phyloP scores from a whole-genome alignment of 306 rosid genomes.

The Cucurbita ficifolia region DNA sequence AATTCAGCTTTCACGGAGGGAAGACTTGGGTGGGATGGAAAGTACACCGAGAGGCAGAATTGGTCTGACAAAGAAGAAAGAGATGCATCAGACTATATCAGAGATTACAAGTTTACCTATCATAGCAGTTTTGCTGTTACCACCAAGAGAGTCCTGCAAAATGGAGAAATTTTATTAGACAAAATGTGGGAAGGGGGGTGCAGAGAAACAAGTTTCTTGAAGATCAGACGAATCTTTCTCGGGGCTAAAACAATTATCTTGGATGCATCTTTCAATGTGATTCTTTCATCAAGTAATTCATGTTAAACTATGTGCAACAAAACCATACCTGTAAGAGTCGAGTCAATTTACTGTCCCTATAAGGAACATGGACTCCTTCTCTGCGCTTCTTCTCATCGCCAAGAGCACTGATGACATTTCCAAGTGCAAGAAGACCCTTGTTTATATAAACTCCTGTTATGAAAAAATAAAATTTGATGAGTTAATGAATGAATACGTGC shows the following conservation, averaged over 20 bases:
- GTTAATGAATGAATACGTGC: not conserved
- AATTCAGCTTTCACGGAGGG: not conserved
- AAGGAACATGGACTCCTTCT: constrained; percentile 94
- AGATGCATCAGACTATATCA: not conserved
- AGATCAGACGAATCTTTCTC: not conserved
- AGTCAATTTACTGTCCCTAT: constrained; percentile 95
- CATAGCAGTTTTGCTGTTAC: constrained; percentile 98
- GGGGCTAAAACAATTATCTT: not conserved
- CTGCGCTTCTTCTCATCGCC: constrained; percentile 99
- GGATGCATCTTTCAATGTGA: not conserved
- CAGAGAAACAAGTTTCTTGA: not conserved
- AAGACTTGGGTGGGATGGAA: not conserved
- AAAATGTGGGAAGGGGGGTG: not conserved
- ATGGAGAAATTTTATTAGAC: not conserved
- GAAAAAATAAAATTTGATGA: constrained; percentile 14
- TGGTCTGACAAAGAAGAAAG: not conserved
- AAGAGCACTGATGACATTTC: constrained; percentile 98
- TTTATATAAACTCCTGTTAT: constrained; percentile 90
- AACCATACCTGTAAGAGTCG: constrained; percentile 86
- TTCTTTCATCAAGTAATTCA: not conserved
- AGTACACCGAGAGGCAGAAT: not conserved
- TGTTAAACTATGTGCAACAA: not conserved
- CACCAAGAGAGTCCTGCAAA: constrained; percentile 98
- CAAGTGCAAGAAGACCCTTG: constrained; percentile 98
- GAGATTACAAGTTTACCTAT: constrained; percentile 40